Evolutionary conservation across 2,329 filamentous ascomycete genomes (phyloP), one percentile per base, ranked within the genome.

Genomic region (Xylariales sp.): DNA sequence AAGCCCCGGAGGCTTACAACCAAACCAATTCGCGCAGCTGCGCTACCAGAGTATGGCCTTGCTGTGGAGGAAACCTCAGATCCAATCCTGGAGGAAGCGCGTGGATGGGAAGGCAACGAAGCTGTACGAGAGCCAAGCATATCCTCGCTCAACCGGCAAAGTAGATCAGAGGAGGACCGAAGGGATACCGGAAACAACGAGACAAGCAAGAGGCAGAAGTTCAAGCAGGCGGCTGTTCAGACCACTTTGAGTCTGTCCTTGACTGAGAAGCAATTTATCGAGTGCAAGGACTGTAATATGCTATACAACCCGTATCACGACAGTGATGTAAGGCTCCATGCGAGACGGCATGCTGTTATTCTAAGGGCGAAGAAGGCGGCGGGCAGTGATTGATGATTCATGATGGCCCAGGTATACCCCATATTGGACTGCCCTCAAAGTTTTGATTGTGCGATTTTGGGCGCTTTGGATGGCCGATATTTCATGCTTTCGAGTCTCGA

Each of bases 271-370:
- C 61, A 48, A 2, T 68, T 70, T 45, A 59, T 54, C 2, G 62
- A 70, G 42, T 71, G 68, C 47, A 61, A 57, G 22, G 62, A 63
- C 20, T 71, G 68, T 46, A 60, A 62, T 19, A 63, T 69, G 42
- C 43, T 71, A 31, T 71, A 70, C 47, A 71, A 71, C 39, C 65
- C 66, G 4, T 51, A 69, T 29, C 66, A 71, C 47, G 60, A 64
- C 25, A 60, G 66, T 39, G 68, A 71, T 45, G 61, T 61, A 14
- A 63, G 59, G 45, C 60, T 63, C 19, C 68, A 71, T 38, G 61
- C 63, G 16, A 60, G 57, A 31, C 60, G 51, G 10, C 60, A 67
- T 38, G 62, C 61, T 4, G 54, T 56, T 1, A 36, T 58, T n/a
- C n/a, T n/a, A n/a, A n/a, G n/a, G n/a, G n/a, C n/a, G n/a, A n/a